Evolutionary conservation across 2,329 filamentous ascomycete species (phyloP).

Genomic region (Neonectria hederae): DNA sequence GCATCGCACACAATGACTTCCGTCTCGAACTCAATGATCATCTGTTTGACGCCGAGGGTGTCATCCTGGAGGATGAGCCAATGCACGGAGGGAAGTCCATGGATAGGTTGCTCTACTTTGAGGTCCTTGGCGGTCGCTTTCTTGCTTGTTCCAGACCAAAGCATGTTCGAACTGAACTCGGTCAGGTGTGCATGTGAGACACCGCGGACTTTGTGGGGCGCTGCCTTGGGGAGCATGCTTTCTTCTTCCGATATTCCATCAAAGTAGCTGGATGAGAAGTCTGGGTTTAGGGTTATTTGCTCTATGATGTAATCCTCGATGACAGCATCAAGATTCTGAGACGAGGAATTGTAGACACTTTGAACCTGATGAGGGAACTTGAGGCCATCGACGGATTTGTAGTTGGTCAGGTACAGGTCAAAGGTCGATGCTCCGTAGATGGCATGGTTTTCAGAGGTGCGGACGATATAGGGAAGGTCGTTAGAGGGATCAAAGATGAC

Average conservation of each 20-base stretch:
- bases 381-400: constrained; percentile 11
- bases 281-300: background rate
- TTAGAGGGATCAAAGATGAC: constrained; percentile 15
- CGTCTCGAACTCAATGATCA: constrained; percentile 30
- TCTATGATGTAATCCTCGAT: constrained; percentile 29
- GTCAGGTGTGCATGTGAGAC: constrained; percentile 16
- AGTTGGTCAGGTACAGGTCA: constrained; percentile 24
- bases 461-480: constrained; percentile 22
- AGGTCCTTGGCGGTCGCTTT: constrained; percentile 7
- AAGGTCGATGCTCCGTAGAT: constrained; percentile 5
- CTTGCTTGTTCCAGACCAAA: constrained; percentile 16
- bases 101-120: constrained; percentile 3
- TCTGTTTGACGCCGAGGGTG: constrained; percentile 22
- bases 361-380: constrained; percentile 25
- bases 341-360: constrained; percentile 19
- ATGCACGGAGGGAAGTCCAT: constrained; percentile 4
- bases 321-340: constrained; percentile 5
- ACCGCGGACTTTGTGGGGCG: background rate
- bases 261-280: background rate
- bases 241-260: background rate
- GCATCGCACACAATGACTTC: constrained; percentile 30
- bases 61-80: constrained; percentile 25
- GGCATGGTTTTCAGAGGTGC: constrained; percentile 16
- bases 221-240: constrained; percentile 12
- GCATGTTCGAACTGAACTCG: constrained; percentile 28